Conservation (phyloP, 257 asterid genomes). For the Leonotis leonurus region DNA sequence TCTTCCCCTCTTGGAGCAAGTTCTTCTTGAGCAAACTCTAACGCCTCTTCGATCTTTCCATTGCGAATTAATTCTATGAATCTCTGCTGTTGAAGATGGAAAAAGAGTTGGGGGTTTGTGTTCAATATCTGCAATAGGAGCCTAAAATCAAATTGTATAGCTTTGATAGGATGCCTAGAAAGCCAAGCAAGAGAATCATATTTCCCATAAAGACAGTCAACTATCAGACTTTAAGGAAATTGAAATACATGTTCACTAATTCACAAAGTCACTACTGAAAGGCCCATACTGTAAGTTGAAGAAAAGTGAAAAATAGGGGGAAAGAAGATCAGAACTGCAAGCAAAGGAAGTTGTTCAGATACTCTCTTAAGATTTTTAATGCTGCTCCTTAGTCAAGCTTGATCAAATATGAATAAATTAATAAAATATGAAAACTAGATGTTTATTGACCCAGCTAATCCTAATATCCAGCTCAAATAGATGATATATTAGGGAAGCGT, state of each 20-base stretch:
- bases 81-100: constrained; percentile 89
- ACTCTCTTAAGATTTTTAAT: not conserved
- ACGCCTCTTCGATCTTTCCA: constrained; percentile 72
- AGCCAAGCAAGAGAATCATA: not conserved
- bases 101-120: constrained; percentile 72
- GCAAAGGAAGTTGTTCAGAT: not conserved
- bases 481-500: not conserved
- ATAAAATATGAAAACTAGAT: not conserved
- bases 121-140: constrained; percentile 63
- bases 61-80: constrained; percentile 73
- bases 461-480: not conserved
- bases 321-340: not conserved
- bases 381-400: not conserved
- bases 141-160: constrained; percentile 2
- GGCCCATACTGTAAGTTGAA: not conserved
- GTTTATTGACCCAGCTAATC: not conserved
- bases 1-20: constrained; percentile 95
- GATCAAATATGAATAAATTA: not conserved
- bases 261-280: not conserved
- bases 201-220: not conserved
- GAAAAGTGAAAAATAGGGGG: no score
- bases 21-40: constrained; percentile 90
- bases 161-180: not conserved
- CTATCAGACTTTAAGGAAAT: not conserved
- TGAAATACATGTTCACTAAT: not conserved